A percentile compares a stretch with the other conserved stretches of the same genome.
Conservation (phyloP, 345 rosid genomes). For the Cardamine resedifolia region DNA sequence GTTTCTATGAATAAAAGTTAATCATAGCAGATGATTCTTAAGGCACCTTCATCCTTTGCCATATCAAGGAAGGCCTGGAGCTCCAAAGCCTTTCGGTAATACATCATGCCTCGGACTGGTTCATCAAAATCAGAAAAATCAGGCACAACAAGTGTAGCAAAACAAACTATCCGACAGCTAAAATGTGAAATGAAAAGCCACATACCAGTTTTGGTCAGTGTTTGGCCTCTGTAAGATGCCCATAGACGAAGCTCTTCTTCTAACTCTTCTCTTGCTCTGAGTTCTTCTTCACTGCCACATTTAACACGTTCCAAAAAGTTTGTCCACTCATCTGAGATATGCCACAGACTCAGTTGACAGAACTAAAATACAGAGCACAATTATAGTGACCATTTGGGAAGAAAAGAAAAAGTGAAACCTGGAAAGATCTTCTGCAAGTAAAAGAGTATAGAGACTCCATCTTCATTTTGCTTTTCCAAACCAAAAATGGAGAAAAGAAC, state of each 20-base stretch:
- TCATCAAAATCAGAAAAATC: conserved; percentile 12
- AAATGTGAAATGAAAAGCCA: not conserved
- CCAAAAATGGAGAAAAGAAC: conserved; percentile 61
- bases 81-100: conserved; percentile 74
- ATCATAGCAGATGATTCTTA: not conserved
- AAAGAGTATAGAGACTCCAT: conserved; percentile 78
- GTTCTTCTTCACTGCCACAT: conserved; percentile 54
- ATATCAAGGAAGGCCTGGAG: conserved; percentile 84
- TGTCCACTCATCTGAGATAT: conserved; percentile 67
- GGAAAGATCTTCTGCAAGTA: conserved; percentile 83
- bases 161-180: not conserved
- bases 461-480: conserved; percentile 65
- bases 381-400: not conserved
- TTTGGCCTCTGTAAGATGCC: conserved; percentile 87
- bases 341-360: conserved; percentile 15
- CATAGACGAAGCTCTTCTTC: conserved; percentile 70
- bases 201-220: conserved; percentile 76
- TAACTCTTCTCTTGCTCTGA: conserved; percentile 42
- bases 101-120: conserved; percentile 88
- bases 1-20: not conserved
- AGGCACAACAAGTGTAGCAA: not conserved
- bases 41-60: conserved; percentile 60
- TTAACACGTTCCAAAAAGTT: conserved; percentile 62
- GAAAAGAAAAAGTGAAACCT: conserved; percentile 43
- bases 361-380: not conserved